Evolutionary conservation across 352 stramenopile genomes (phyloP).

Genomic region (Globisporangium paddicum): DNA sequence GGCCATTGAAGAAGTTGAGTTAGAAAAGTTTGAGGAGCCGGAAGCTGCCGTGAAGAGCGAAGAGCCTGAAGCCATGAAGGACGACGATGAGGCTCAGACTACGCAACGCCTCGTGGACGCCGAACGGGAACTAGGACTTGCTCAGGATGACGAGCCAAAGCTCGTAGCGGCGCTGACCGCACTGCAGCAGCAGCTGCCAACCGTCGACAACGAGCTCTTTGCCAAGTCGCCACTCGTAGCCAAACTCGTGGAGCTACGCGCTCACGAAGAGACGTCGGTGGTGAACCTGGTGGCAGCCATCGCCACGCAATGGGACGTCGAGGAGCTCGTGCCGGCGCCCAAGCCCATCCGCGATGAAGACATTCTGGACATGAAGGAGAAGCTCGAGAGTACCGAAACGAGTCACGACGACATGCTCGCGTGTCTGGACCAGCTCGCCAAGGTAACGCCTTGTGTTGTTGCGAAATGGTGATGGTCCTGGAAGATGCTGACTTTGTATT

Average conservation of each 20-base stretch:
- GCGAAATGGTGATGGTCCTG: neutral
- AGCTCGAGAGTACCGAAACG: slow-evolving; percentile 38
- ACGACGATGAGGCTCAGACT: slow-evolving; percentile 17
- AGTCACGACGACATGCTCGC: slow-evolving; percentile 67
- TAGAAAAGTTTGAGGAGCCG: neutral
- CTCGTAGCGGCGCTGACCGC: slow-evolving; percentile 28
- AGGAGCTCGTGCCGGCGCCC: slow-evolving; percentile 39
- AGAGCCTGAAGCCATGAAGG: slow-evolving; percentile 3
- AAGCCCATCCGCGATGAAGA: slow-evolving; percentile 52
- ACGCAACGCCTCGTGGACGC: slow-evolving; percentile 20
- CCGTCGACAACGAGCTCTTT: slow-evolving; percentile 30
- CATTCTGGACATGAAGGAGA: slow-evolving; percentile 54
- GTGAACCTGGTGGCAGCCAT: slow-evolving; percentile 27
- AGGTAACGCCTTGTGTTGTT: slow-evolving; percentile 26
- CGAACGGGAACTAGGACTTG: slow-evolving; percentile 31
- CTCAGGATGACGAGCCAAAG: slow-evolving; percentile 31
- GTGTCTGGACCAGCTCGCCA: slow-evolving; percentile 44
- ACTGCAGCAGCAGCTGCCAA: slow-evolving; percentile 22
- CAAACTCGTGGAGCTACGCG: slow-evolving; percentile 34
- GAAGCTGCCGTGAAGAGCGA: slow-evolving; percentile 5
- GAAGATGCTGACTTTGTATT: neutral
- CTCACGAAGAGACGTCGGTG: slow-evolving; percentile 26
- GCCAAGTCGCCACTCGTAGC: slow-evolving; percentile 24
- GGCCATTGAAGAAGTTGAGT: neutral
- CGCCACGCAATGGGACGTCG: slow-evolving; percentile 40